These are phyloP conservation scores for Fibroporia radiculosa DNA, from an alignment of 768 basidiomycete genomes.

Conservation along the genomic window DNA sequence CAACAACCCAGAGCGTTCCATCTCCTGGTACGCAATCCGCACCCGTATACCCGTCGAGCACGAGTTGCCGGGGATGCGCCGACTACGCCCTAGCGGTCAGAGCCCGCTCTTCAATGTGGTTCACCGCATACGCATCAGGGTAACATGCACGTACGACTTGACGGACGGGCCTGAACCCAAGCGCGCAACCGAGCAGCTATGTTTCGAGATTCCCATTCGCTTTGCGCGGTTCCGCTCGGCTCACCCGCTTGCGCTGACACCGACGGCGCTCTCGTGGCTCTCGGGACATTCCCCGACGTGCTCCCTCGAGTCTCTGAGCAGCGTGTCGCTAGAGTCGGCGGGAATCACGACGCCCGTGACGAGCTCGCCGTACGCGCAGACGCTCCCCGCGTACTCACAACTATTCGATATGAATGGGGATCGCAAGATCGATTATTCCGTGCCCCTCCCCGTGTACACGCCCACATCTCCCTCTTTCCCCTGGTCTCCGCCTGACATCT, in stretches of 20 bases:
- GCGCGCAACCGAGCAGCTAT: conserved; percentile 15
- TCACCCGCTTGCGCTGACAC: conserved; percentile 17
- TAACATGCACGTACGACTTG: conserved; percentile 50
- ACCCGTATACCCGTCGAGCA: conserved; percentile 40
- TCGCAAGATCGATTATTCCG: conserved; percentile 58
- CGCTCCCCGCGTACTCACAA: conserved; percentile 71
- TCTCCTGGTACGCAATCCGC: conserved; percentile 54
- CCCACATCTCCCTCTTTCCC: conserved; percentile 1
- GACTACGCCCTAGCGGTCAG: conserved; percentile 37
- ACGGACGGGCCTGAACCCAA: conserved; percentile 22
- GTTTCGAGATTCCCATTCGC: conserved; percentile 17
- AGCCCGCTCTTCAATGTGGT: conserved; percentile 51
- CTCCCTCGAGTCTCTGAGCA: conserved; percentile 42
- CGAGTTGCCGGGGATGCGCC: conserved; percentile 30
- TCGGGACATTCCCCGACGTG: conserved; percentile 17
- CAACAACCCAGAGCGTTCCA: conserved; percentile 17
- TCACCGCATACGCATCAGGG: conserved; percentile 46
- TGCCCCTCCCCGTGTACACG: conserved; percentile 36
- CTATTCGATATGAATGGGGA: conserved; percentile 71
- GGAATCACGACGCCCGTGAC: conserved; percentile 5
- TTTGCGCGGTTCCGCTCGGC: conserved; percentile 13
- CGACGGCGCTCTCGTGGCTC: conserved; percentile 8
- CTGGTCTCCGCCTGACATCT: background rate
- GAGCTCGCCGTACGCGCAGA: conserved; percentile 18
- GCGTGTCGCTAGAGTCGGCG: conserved; percentile 24